Percentiles rank a stretch among this genome's conserved stretches.
Conservation (phyloP, 495 filamentous ascomycete genomes). For the Pseudomonodictys pantanalensis region DNA sequence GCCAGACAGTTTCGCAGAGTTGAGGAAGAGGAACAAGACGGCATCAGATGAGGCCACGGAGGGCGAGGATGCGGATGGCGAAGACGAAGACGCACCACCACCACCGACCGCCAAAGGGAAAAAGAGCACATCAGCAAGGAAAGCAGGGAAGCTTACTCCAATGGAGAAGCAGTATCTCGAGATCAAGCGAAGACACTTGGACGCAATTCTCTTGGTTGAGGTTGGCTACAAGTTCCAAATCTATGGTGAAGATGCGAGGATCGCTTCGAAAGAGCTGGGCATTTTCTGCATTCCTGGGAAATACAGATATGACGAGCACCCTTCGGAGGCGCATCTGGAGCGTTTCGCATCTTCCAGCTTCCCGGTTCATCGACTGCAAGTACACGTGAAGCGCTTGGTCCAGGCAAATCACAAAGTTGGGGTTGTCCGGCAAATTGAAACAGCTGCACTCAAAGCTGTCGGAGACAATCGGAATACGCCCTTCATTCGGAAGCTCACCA, state of each 20-base stretch:
- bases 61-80: constrained; percentile 37
- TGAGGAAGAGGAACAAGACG: constrained; percentile 56
- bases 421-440: constrained; percentile 94
- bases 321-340: constrained; percentile 88
- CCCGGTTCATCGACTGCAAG: constrained; percentile 84
- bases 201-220: constrained; percentile 84
- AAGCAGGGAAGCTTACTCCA: constrained; percentile 73
- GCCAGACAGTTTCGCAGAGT: constrained; percentile 71
- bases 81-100: constrained; percentile 49
- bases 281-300: constrained; percentile 98
- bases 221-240: constrained; percentile 98
- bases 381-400: constrained; percentile 92
- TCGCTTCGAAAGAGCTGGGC: constrained; percentile 83
- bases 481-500: constrained; percentile 89
- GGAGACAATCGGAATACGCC: constrained; percentile 93
- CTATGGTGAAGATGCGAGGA: constrained; percentile 93
- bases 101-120: constrained; percentile 56
- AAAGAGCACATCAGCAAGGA: constrained; percentile 62
- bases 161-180: constrained; percentile 92
- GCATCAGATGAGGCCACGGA: constrained; percentile 52
- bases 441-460: constrained; percentile 93
- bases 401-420: constrained; percentile 93
- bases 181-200: constrained; percentile 88
- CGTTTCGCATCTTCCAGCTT: constrained; percentile 95
- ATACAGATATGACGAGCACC: constrained; percentile 90